phyloP scores from a whole-genome alignment of 495 filamentous ascomycete species.

The Xylaria venustula region DNA sequence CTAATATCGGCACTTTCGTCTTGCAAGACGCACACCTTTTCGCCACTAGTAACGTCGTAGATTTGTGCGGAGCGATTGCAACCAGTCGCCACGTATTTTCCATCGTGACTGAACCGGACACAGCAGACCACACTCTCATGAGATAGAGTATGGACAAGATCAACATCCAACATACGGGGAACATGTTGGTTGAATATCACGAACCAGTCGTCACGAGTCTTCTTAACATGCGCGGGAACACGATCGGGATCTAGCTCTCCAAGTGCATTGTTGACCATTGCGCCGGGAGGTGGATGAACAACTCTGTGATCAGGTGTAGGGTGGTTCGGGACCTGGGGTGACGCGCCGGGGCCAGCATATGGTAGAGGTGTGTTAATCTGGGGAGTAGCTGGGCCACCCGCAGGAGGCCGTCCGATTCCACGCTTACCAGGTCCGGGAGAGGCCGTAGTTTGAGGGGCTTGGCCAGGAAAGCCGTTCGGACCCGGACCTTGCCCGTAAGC shows the following conservation, averaged over 20 bases:
- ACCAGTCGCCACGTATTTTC: slow-evolving; percentile 84
- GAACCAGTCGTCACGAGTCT: slow-evolving; percentile 82
- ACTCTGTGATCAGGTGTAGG: slow-evolving; percentile 64
- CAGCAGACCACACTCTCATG: slow-evolving; percentile 92
- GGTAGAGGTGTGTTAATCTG: slow-evolving; percentile 81
- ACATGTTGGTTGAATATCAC: slow-evolving; percentile 86
- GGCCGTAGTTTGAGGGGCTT: slow-evolving; percentile 77
- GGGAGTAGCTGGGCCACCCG: slow-evolving; percentile 80
- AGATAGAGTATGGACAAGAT: slow-evolving; percentile 78
- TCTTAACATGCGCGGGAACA: slow-evolving; percentile 78
- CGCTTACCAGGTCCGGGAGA: slow-evolving; percentile 77
- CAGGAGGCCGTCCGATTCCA: slow-evolving; percentile 52
- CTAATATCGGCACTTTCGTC: slow-evolving; percentile 81
- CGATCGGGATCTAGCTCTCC: slow-evolving; percentile 85
- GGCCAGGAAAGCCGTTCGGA: slow-evolving; percentile 52
- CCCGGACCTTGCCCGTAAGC: slow-evolving; percentile 52
- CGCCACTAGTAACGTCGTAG: slow-evolving; percentile 77
- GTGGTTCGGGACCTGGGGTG: slow-evolving; percentile 77
- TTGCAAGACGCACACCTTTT: slow-evolving; percentile 74
- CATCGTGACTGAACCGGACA: slow-evolving; percentile 84
- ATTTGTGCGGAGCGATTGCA: slow-evolving; percentile 90
- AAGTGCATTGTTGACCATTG: slow-evolving; percentile 67
- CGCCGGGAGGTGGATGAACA: slow-evolving; percentile 43
- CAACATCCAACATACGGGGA: slow-evolving; percentile 79
- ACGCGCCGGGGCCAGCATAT: slow-evolving; percentile 76